These are phyloP conservation scores for Pouteria glomerata DNA, from an alignment of 148 eudicot genomes.

Conservation along the genomic window DNA sequence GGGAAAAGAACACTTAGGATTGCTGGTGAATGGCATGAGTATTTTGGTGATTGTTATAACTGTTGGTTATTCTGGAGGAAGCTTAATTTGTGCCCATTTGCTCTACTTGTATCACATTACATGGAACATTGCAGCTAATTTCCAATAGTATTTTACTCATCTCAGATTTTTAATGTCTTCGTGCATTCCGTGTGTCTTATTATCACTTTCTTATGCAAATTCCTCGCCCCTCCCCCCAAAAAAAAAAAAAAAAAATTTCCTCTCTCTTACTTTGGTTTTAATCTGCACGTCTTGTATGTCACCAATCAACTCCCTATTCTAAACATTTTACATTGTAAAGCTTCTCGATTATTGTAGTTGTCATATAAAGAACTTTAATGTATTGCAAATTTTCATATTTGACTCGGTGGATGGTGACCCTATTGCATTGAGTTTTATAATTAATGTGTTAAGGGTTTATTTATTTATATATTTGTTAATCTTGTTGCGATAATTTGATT, in stretches of 20 bases:
- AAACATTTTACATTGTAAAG: neutral
- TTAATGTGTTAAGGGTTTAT: neutral
- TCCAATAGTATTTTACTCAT: neutral
- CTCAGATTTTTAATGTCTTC: neutral
- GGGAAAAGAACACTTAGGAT: neutral
- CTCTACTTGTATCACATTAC: neutral
- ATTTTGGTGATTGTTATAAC: neutral
- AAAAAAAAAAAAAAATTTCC: no score
- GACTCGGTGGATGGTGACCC: neutral
- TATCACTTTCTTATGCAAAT: neutral
- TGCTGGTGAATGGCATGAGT: neutral
- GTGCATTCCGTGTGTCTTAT: neutral
- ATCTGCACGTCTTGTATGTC: no score
- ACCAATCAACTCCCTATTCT: neutral
- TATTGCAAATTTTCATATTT: no score
- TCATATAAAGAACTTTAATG: neutral
- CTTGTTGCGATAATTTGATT: neutral
- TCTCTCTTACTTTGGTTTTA: no score
- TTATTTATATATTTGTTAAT: neutral
- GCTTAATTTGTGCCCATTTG: neutral
- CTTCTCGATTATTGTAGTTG: neutral
- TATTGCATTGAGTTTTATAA: neutral
- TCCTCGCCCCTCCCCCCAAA: neutral
- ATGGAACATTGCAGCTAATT: neutral
- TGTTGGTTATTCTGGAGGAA: neutral